Evolutionary conservation across 345 rosid genomes (phyloP), one percentile per base, ranked within the genome.

Genomic region (Eucalyptus curtisii): DNA sequence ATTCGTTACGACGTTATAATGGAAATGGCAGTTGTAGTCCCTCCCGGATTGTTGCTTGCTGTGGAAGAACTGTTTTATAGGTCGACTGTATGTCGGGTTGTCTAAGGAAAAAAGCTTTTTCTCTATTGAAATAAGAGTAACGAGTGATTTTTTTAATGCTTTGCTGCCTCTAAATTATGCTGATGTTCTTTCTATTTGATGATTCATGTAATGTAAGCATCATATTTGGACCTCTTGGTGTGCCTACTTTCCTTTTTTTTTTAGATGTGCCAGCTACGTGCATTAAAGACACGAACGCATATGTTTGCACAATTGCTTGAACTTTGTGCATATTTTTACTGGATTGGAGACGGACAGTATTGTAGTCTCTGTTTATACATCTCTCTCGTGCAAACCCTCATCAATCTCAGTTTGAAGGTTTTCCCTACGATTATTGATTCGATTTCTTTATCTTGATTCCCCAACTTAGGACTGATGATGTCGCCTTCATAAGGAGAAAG

Each of bases 401-500:
- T 33, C 24, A 19, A 33, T 68, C 80, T 68, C 1, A 0, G 44
- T 33, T 68, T 68, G 80, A 20, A 17, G 25, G 25, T 68, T 68
- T 68, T 17, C 25, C 44, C 44, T 33, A 44, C 5, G 19, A 13
- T 17, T 9, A 8, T 16, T 12, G 25, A 24, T 87, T 37, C n/a
- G 30, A 61, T 88, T 86, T 31, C 16, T 66, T n/a, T 88, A 24
- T n/a, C 10, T 64, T 45, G 66, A 90, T 80, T 88, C 37, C n/a
- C 10, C 13, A 9, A 71, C 91, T 88, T 86, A 96, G 99, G 94
- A 94, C 94, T 91, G 98, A 96, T 40, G 92, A 91, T 89, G 96
- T 96, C 4, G 92, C 96, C 80, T 97, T 97, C 90, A 94, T 94
- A 90, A 95, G 99, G 91, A 92, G 97, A 10, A 93, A 92, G 87